Evolutionary conservation across 106 monocot genomes (phyloP), one percentile per base, ranked within the genome.

Genomic region (Hemerocallis citrina): DNA sequence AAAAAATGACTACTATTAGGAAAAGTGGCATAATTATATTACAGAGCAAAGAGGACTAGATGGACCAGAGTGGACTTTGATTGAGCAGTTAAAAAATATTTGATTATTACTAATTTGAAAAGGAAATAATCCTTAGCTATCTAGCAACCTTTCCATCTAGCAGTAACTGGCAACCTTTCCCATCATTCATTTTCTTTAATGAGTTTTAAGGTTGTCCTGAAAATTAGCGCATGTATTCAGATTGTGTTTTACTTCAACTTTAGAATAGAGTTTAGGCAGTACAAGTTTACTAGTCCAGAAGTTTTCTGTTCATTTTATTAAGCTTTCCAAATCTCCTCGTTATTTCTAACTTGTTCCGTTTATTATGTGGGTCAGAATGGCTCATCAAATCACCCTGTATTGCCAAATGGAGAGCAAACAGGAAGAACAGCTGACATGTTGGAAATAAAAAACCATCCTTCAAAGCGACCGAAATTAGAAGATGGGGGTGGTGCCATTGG

Each of bases 381-480:
- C 52, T 62, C 75, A 24, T 74, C 71, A 52, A 78, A 63, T 62
- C 34, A 57, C 34, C 68, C 63, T n/a, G 17, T 60, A 43, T 39
- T 69, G 34, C 35, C 42, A 17, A 51, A 41, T 22, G 56, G 66
- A 69, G 50, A 63, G 36, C 72, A 75, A 62, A 45, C 57, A 47
- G 59, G 45, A 37, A 65, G 29, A 1, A 44, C 59, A 36, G 47
- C 60, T 49, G 71, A 59, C 24, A 47, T 28, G 34, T 46, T 45
- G 23, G 81, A 73, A 38, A 23, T 48, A n/a, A 33, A 45, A 23
- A 64, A 36, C 51, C 82, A 68, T 72, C 83, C 59, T 61, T 67
- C 83, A 32, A 94, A 89, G 50, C 61, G 72, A 33, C 68, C 46
- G 32, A 89, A 61, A 82, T 55, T 81, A 68, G 89, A 94, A 34